Conservation (phyloP, 768 basidiomycete species). For the Suillus alpinus region DNA sequence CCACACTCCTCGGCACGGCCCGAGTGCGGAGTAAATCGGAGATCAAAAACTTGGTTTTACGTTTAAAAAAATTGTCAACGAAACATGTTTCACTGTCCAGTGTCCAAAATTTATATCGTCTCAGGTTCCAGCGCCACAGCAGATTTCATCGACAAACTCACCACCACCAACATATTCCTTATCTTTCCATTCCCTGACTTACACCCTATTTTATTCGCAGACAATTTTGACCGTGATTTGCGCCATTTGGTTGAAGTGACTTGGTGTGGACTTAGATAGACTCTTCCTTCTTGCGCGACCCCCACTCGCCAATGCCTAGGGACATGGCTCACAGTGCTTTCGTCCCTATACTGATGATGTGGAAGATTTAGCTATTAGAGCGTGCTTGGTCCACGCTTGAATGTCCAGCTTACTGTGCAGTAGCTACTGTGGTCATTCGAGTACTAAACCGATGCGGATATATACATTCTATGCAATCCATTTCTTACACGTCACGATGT, state of each 20-base stretch:
- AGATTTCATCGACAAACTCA: not conserved
- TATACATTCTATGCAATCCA: not conserved
- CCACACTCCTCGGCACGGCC: conserved; percentile 17
- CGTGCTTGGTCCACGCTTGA: conserved; percentile 75
- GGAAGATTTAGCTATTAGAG: conserved; percentile 49
- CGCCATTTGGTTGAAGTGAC: not conserved
- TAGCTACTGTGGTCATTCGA: conserved; percentile 58
- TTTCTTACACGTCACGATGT: not conserved
- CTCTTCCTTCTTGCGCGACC: not conserved
- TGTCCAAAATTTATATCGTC: not conserved
- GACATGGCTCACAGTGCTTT: conserved; percentile 71
- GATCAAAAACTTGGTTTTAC: conserved; percentile 11
- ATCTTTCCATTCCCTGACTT: not conserved
- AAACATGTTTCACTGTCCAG: not conserved
- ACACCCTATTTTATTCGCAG: not conserved
- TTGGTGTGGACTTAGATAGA: not conserved
- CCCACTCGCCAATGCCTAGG: conserved; percentile 76
- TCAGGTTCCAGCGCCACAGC: not conserved
- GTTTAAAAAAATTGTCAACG: not conserved
- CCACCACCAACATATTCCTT: not conserved
- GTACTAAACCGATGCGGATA: conserved; percentile 68
- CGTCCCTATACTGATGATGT: conserved; percentile 75
- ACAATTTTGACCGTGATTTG: not conserved
- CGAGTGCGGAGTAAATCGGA: conserved; percentile 12
- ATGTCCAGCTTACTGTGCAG: conserved; percentile 47